These are phyloP conservation scores for Cynara cardunculus DNA, from an alignment of 129 eudicot species.

Conservation along the genomic window DNA sequence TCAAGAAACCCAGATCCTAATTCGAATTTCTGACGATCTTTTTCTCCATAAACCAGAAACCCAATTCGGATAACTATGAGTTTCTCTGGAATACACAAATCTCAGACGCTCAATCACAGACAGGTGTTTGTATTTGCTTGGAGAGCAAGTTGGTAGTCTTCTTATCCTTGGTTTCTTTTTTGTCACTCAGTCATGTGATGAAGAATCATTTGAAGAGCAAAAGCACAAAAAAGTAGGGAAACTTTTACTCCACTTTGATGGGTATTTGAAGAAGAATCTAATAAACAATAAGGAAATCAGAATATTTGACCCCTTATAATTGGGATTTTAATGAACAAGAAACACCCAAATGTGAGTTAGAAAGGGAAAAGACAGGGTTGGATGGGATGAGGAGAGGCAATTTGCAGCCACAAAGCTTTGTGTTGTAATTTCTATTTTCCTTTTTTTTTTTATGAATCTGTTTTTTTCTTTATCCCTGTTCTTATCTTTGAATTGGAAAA, in stretches of 20 bases:
- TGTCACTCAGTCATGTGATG: conserved; percentile 15
- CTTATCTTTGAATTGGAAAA: conserved; percentile 31
- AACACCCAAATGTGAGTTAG: conserved; percentile 14
- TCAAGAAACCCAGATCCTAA: conserved; percentile 17
- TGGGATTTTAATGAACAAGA: conserved; percentile 17
- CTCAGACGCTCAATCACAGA: neutral
- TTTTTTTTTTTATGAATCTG: neutral
- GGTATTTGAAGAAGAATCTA: conserved; percentile 10
- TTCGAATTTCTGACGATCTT: neutral
- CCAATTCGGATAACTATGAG: neutral
- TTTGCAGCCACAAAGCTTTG: conserved; percentile 30
- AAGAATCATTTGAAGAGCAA: conserved; percentile 22
- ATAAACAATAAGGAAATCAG: neutral
- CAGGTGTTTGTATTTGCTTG: conserved; percentile 18
- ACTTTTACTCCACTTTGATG: conserved; percentile 21
- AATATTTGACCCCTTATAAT: conserved; percentile 14
- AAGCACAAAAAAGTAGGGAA: conserved; percentile 23
- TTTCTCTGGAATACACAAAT: neutral
- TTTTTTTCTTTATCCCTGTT: conserved; percentile 15
- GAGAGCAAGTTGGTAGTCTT: conserved; percentile 28
- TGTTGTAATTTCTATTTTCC: neutral
- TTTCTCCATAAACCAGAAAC: neutral
- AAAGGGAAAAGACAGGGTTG: conserved; percentile 6
- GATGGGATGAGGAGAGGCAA: conserved; percentile 26
- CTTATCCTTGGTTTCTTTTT: conserved; percentile 28